Conservation (phyloP, 2,329 filamentous ascomycete species). For the Aspergillus sp. region DNA sequence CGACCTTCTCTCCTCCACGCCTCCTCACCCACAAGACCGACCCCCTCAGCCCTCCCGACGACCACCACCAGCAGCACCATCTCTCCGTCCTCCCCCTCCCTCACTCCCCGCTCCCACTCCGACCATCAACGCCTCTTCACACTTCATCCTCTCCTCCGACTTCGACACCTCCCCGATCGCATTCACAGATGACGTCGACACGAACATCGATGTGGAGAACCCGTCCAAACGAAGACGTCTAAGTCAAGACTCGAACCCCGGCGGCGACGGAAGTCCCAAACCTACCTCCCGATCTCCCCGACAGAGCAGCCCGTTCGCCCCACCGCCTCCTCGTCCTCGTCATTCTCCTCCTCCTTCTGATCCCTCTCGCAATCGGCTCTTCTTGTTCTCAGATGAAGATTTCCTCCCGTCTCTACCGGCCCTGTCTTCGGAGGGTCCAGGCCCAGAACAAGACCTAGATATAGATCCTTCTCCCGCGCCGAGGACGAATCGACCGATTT, state of each 20-base stretch:
- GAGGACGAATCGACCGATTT: slow-evolving; percentile 1
- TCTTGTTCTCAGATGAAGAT: slow-evolving; percentile 33
- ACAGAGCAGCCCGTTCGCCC: neutral
- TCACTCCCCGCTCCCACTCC: slow-evolving; percentile 3
- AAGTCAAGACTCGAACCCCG: slow-evolving; percentile 19
- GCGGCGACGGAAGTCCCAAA: neutral
- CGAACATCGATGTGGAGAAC: slow-evolving; percentile 16
- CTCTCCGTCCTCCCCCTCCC: slow-evolving; percentile 6
- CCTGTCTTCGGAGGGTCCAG: slow-evolving; percentile 9
- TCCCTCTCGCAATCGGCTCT: slow-evolving; percentile 12
- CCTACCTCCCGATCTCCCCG: neutral
- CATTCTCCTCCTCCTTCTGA: neutral
- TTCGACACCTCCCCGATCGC: slow-evolving; percentile 22
- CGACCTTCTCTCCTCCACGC: slow-evolving; percentile 37
- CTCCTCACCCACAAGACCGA: slow-evolving; percentile 21
- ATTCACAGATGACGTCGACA: slow-evolving; percentile 25
- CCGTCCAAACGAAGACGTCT: slow-evolving; percentile 33
- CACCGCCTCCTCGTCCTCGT: too few species aligned
- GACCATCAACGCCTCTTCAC: neutral
- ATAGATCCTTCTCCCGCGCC: too few species aligned
- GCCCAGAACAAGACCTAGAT: neutral
- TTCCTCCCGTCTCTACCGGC: slow-evolving; percentile 7
- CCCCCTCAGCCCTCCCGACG: slow-evolving; percentile 15
- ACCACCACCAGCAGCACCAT: neutral
- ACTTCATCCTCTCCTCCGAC: slow-evolving; percentile 26